Evolutionary conservation across 148 eudicot species (phyloP).

Genomic region (Vaccinium corymbosum): DNA sequence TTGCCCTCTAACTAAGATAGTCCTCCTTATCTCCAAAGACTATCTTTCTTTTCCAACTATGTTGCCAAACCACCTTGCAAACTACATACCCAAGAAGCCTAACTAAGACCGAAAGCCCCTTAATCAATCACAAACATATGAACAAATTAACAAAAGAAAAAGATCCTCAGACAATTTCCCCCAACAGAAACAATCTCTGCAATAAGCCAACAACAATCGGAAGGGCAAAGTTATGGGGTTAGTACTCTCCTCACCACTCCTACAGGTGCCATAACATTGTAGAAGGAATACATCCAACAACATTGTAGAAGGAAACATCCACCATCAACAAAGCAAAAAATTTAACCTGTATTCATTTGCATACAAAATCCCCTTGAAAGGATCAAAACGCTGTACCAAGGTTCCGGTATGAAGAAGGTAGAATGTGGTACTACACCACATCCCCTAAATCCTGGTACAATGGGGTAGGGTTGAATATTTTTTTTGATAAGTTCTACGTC

Average conservation of each 20-base stretch:
- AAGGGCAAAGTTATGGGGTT: background rate
- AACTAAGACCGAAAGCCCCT: background rate
- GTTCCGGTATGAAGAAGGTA: background rate
- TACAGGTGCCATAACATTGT: background rate
- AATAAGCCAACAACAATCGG: background rate
- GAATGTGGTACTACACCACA: background rate
- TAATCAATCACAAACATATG: background rate
- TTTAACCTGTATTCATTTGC: background rate
- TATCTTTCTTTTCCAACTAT: background rate
- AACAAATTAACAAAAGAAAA: background rate
- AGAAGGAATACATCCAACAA: background rate
- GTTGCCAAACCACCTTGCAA: background rate
- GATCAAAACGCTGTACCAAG: background rate
- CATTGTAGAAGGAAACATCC: background rate
- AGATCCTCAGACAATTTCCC: background rate
- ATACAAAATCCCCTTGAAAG: background rate
- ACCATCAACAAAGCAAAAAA: background rate
- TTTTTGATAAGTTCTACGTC: background rate
- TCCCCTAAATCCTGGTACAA: background rate
- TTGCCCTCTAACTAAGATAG: background rate
- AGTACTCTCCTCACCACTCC: background rate
- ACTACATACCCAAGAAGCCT: background rate
- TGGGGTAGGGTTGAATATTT: background rate
- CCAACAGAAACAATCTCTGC: background rate
- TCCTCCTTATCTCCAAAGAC: background rate